Evolutionary conservation across 164 flowering plant species (phyloP).

Genomic region (Liriodendron chinense): DNA sequence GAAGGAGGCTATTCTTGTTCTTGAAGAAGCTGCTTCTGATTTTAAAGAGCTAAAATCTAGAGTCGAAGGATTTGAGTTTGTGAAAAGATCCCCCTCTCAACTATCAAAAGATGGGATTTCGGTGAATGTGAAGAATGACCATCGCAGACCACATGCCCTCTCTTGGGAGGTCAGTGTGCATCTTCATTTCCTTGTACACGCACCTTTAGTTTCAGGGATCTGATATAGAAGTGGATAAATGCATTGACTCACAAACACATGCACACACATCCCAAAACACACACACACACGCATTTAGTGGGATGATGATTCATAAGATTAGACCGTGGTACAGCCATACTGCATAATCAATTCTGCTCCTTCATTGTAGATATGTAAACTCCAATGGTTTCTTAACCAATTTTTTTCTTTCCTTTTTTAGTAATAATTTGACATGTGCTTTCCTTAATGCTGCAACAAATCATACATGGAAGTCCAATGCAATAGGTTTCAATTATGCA

Average conservation of each 20-base stretch:
- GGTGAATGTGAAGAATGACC: constrained; percentile 58
- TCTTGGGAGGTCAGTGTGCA: constrained; percentile 87
- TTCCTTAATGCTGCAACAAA: background rate
- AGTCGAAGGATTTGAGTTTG: constrained; percentile 75
- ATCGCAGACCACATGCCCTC: constrained; percentile 91
- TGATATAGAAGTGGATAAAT: background rate
- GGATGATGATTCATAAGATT: background rate
- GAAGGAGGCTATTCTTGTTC: constrained; percentile 90
- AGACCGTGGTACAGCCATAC: background rate
- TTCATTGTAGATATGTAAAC: background rate
- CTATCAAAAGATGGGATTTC: constrained; percentile 39
- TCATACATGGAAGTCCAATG: background rate
- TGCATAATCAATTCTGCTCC: background rate
- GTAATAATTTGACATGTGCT: no score
- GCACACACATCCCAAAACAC: background rate
- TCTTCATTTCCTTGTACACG: background rate
- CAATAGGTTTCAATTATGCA: background rate
- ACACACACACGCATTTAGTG: background rate
- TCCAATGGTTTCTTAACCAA: background rate
- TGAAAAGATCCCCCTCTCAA: constrained; percentile 45
- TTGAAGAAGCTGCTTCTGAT: constrained; percentile 90
- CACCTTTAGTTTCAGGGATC: background rate
- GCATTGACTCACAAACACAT: background rate
- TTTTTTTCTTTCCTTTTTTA: no score
- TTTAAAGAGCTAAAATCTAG: constrained; percentile 68